Base-by-base conservation (phyloP, 208 protist species). In the Jaenimonas drosophilae region DNA sequence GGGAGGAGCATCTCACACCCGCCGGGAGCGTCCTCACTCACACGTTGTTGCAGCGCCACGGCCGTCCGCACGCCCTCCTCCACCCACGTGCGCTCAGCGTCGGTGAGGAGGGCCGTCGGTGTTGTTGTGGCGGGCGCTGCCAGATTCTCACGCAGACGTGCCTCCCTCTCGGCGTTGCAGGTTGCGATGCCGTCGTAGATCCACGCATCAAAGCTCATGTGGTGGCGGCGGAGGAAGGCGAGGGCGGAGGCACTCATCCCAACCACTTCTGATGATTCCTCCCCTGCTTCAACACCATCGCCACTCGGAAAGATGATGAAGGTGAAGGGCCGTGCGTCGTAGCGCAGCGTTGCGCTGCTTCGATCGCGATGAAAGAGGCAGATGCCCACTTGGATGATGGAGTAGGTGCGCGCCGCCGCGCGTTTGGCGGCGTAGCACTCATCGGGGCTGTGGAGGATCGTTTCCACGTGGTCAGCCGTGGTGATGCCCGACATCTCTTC, bases 401-500 rank as follows among this genome's bases (percentile, higher is more conserved):
- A 64, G 46, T 83, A 91, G 14, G 70, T 70, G 20, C 51, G 64
- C 14, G 82, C 82, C 19, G 68, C 78, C 17, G 54, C 34, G 42
- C 77, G 62, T 46, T 91, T 91, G 12, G 63, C 36, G n/a, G 47
- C 25, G 46, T 91, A 91, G 38, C 44, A 54, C 41, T 84, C 74
- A 23, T 70, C 49, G n/a, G 76, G 66, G 4, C 60, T 47, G 37
- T 75, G 68, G n/a, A 68, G 76, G 32, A 81, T 76, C 33, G 23
- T 57, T 49, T 89, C 80, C 21, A 69, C 59, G n/a, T 72, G 27
- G 24, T 81, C 70, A 14, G 66, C 33, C 41, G 68, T 61, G 43
- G 56, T 77, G 29, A 88, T 88, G 16, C 83, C 83, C 16, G 83
- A 88, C 83, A 91, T 88, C 60, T 91, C 83, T 54, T 86, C 78